These are phyloP conservation scores for Pestalotiopsis sp. DNA, from an alignment of 2,329 filamentous ascomycete species.

Conservation along the genomic window DNA sequence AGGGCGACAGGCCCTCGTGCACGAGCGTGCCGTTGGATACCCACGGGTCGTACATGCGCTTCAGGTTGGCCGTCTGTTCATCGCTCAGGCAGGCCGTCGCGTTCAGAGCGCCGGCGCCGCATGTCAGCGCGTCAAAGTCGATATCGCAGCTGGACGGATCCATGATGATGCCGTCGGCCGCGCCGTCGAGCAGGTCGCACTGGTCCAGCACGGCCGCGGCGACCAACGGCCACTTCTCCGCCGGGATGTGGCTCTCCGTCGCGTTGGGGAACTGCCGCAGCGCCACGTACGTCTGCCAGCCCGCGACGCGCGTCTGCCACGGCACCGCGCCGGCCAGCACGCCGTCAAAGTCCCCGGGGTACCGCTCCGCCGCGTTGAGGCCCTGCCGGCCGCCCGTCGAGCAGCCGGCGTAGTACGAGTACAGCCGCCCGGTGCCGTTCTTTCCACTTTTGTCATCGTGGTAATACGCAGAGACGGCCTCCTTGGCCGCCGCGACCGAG, in stretches of 20 bases:
- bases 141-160: conserved; percentile 40
- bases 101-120: conserved; percentile 29
- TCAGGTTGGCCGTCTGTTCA: conserved; percentile 45
- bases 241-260: conserved; percentile 29
- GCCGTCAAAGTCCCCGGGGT: conserved; percentile 49
- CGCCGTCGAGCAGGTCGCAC: conserved; percentile 43
- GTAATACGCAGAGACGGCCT: conserved; percentile 46
- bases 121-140: conserved; percentile 35
- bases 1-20: conserved; percentile 18
- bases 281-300: conserved; percentile 28
- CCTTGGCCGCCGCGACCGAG: conserved; percentile 43
- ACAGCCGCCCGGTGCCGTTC: conserved; percentile 26
- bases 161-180: conserved; percentile 41
- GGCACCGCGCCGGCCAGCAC: conserved; percentile 46
- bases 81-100: conserved; percentile 41
- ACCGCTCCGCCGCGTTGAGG: conserved; percentile 44
- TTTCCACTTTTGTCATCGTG: neutral
- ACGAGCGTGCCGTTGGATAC: conserved; percentile 10
- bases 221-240: conserved; percentile 32
- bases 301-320: conserved; percentile 21
- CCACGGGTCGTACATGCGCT: conserved; percentile 32
- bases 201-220: conserved; percentile 37
- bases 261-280: conserved; percentile 27
- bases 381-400: conserved; percentile 58
- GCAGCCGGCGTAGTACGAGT: conserved; percentile 54